Evolutionary conservation across 257 asterid genomes (phyloP).

Genomic region (Primulina eburnea): DNA sequence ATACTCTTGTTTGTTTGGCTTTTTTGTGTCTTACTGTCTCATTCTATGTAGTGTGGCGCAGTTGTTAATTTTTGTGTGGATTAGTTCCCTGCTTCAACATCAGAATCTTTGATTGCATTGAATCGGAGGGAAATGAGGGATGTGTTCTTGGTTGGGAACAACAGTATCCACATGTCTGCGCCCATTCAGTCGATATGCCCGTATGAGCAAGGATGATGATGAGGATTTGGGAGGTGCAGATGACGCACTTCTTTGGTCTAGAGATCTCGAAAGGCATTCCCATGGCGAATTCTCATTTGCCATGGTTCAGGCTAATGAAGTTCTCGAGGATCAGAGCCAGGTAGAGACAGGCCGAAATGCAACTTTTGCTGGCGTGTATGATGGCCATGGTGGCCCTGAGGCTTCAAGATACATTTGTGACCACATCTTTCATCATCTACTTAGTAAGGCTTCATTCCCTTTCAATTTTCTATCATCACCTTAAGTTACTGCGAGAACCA

Average conservation of each 20-base stretch:
- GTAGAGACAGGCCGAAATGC: constrained; percentile 61
- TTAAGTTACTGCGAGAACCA: neutral
- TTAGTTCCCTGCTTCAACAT: constrained; percentile 25
- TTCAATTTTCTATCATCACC: constrained; percentile 8
- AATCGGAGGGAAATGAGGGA: constrained; percentile 65
- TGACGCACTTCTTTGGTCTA: constrained; percentile 62
- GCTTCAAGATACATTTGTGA: constrained; percentile 58
- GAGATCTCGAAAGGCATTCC: constrained; percentile 76
- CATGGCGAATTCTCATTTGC: constrained; percentile 79
- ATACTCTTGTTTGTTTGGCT: neutral
- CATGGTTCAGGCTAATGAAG: constrained; percentile 64
- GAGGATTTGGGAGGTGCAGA: constrained; percentile 47
- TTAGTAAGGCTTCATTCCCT: constrained; percentile 43
- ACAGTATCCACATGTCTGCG: constrained; percentile 52
- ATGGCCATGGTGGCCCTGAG: constrained; percentile 86
- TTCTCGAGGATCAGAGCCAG: constrained; percentile 73
- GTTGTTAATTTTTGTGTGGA: constrained; percentile 26
- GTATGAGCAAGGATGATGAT: constrained; percentile 64
- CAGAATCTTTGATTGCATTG: constrained; percentile 32
- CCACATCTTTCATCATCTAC: constrained; percentile 51
- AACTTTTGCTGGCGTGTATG: constrained; percentile 77
- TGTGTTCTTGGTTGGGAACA: constrained; percentile 69
- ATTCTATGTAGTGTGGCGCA: constrained; percentile 7
- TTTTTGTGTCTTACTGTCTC: constrained; percentile 5
- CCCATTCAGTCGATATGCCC: constrained; percentile 75